Base-by-base conservation (phyloP, 495 filamentous ascomycete species). In the Penicillium steckii region DNA sequence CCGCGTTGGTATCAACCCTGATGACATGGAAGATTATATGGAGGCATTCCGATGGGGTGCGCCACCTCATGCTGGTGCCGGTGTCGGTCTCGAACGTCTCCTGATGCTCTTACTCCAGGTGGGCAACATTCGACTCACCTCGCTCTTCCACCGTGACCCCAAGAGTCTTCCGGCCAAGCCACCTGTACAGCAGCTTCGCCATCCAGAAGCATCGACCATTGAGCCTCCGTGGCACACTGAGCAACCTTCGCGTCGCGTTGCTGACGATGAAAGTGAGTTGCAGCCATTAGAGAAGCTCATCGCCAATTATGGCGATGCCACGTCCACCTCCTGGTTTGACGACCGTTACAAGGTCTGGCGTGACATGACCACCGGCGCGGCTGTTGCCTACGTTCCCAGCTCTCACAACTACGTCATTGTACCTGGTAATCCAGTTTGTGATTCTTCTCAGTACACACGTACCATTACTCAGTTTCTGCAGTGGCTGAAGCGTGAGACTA, bases 61-160 rank as follows among this genome's bases (percentile, higher is more conserved):
- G 0, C 91, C 93, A 3, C 91, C 91, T 2, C 91, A 97, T 50
- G 92, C 89, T 1, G 92, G 92, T 35, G 90, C 88, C 55, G 92
- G 91, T 66, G 89, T 96, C 52, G 92, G 92, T 26, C 74, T 97
- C 6, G 92, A 97, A 70, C 87, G 91, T 40, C 73, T 96, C 4
- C 68, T 96, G 9, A 93, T 95, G 79, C 81, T 96, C 24, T 67
- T 95, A 51, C 75, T 97, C 22, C 82, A 88, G 55, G 73, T 96
- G 8, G 91, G 91, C 54, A 92, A 97, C 68, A 93, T 97, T 48
- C 85, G 92, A 24, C 80, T 94, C 27, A 90, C 89, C 1, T 91
- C 90, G 2, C 68, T 95, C 27, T 95, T 88, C 77, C 84, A 85
- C 26, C 84, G 91, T 47, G 92, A 96, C 68, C 91, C 92, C 6